These are phyloP conservation scores for Endocarpon pusillum DNA, from an alignment of 495 filamentous ascomycete genomes.

Conservation along the genomic window DNA sequence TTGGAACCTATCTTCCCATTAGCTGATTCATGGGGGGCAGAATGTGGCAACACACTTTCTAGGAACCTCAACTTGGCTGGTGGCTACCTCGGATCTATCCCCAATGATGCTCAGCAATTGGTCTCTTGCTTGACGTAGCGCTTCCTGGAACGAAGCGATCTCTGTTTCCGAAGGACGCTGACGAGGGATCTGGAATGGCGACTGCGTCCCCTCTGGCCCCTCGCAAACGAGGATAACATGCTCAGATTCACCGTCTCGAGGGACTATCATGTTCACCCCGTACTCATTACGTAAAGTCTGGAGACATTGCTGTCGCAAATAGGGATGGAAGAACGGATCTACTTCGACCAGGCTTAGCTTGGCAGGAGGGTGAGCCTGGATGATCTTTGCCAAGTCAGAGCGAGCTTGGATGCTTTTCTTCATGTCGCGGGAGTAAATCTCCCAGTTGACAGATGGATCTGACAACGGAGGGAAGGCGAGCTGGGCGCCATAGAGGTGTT, in stretches of 20 bases:
- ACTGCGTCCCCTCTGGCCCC: conserved; percentile 34
- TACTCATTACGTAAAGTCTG: conserved; percentile 50
- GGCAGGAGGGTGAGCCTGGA: conserved; percentile 63
- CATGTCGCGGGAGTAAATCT: conserved; percentile 67
- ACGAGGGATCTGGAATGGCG: conserved; percentile 50
- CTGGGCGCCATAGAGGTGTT: conserved; percentile 57
- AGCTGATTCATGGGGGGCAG: conserved; percentile 6
- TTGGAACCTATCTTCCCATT: conserved; percentile 30
- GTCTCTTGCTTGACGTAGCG: conserved; percentile 52
- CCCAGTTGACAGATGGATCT: conserved; percentile 54
- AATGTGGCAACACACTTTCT: conserved; percentile 36
- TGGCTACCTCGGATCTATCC: conserved; percentile 51
- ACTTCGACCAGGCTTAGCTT: conserved; percentile 51
- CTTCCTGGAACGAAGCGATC: conserved; percentile 45
- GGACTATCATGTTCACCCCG: conserved; percentile 64
- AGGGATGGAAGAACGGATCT: conserved; percentile 75
- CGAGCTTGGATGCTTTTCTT: conserved; percentile 70
- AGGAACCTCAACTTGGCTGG: conserved; percentile 48
- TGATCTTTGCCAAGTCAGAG: conserved; percentile 61
- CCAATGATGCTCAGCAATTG: conserved; percentile 53
- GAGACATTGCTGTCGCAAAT: conserved; percentile 46
- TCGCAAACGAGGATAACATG: conserved; percentile 80
- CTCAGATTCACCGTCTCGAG: conserved; percentile 40
- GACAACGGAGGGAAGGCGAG: conserved; percentile 55
- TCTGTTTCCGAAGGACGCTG: conserved; percentile 42